phyloP scores from a whole-genome alignment of 2,329 filamentous ascomycete species.

The Ceratocystis huliohia region DNA sequence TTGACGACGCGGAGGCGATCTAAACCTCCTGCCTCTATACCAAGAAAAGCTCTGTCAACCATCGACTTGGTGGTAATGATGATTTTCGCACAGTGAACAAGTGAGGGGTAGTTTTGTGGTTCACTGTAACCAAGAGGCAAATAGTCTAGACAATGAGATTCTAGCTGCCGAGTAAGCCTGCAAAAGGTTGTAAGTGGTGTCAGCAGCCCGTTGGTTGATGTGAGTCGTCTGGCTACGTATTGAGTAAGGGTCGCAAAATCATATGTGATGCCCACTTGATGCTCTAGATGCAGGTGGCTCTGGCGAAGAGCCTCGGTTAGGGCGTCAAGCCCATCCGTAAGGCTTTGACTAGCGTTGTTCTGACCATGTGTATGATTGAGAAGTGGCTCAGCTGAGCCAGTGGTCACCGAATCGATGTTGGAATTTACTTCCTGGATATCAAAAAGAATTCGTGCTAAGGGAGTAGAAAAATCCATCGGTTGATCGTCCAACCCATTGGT shows the following conservation, averaged over 20 bases:
- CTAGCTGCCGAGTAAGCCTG: slow-evolving; percentile 70
- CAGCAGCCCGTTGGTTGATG: slow-evolving; percentile 65
- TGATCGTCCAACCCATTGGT: slow-evolving; percentile 89
- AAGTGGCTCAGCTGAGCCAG: slow-evolving; percentile 68
- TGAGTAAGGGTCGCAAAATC: slow-evolving; percentile 71
- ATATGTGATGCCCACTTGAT: slow-evolving; percentile 64
- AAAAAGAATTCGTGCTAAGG: slow-evolving; percentile 84
- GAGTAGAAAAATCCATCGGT: slow-evolving; percentile 84
- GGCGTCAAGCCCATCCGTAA: slow-evolving; percentile 63
- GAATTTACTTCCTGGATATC: slow-evolving; percentile 96
- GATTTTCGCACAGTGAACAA: slow-evolving; percentile 72
- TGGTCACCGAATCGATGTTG: slow-evolving; percentile 81
- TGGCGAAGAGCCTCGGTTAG: slow-evolving; percentile 72
- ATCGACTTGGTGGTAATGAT: slow-evolving; percentile 64
- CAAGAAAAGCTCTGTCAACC: slow-evolving; percentile 51
- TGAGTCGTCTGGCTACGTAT: slow-evolving; percentile 62
- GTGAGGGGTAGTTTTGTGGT: slow-evolving; percentile 61
- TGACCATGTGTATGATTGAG: slow-evolving; percentile 66
- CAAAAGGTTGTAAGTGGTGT: slow-evolving; percentile 66
- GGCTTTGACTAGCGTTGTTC: slow-evolving; percentile 55
- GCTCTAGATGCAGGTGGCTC: slow-evolving; percentile 73
- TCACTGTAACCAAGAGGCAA: slow-evolving; percentile 29
- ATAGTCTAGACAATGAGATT: slow-evolving; percentile 69
- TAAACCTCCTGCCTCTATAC: slow-evolving; percentile 66
- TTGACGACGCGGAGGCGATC: slow-evolving; percentile 40